Conservation (phyloP, 2,329 filamentous ascomycete species). For the Claviceps digitariae region DNA sequence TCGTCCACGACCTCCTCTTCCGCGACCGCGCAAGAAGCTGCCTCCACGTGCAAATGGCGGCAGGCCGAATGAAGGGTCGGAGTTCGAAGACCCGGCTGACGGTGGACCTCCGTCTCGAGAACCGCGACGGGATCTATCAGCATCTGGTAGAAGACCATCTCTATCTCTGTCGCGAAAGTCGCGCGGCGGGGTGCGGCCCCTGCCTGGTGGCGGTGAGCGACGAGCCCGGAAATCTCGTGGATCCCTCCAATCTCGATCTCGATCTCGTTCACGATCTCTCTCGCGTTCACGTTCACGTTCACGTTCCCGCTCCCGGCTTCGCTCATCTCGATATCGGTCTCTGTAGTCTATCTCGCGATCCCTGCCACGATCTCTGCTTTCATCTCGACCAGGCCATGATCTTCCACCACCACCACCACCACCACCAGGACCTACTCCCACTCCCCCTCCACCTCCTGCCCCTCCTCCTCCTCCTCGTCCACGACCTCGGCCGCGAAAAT, state of each 20-base stretch:
- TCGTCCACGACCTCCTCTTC: conserved; percentile 42
- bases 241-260: conserved; percentile 34
- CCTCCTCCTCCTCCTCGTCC: conserved; percentile 34
- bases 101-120: conserved; percentile 58
- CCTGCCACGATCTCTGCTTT: conserved; percentile 42
- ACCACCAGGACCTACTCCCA: conserved; percentile 44
- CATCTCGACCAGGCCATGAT: conserved; percentile 43
- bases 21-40: conserved; percentile 41
- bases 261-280: conserved; percentile 40
- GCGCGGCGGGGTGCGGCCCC: conserved; percentile 52
- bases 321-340: conserved; percentile 5
- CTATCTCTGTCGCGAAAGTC: conserved; percentile 49
- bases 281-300: conserved; percentile 34
- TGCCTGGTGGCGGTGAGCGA: conserved; percentile 43
- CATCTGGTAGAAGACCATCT: conserved; percentile 50
- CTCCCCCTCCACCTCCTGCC: conserved; percentile 39
- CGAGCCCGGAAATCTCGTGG: conserved; percentile 27
- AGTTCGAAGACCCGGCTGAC: conserved; percentile 57
- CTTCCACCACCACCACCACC: conserved; percentile 45
- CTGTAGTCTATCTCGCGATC: conserved; percentile 5
- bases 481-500: conserved; percentile 40
- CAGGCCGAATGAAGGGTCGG: conserved; percentile 47
- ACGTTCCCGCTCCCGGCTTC: conserved; percentile 42
- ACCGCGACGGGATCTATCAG: conserved; percentile 51
- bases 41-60: conserved; percentile 40